Percentiles rank a stretch among this genome's conserved stretches.
Conservation (phyloP, 1,139 yeast species). For the Geotrichum citri-aurantii region DNA sequence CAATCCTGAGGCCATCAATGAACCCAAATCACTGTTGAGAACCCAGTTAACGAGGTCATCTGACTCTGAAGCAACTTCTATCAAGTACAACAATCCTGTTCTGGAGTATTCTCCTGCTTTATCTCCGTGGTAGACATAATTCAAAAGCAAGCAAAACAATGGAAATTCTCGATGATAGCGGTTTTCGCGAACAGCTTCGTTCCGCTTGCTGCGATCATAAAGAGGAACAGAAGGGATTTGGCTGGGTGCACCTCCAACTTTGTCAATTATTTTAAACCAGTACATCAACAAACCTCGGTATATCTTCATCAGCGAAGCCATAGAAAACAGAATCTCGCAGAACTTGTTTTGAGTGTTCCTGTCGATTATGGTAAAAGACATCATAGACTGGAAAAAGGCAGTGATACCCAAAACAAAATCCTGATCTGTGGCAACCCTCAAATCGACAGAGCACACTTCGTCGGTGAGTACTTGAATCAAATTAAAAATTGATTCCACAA, state of each 20-base stretch:
- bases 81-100: conserved; percentile 30
- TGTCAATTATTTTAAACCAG: conserved; percentile 23
- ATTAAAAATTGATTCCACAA: conserved; percentile 18
- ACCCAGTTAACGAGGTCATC: conserved; percentile 29
- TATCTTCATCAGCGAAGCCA: conserved; percentile 24
- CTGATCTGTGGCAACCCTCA: conserved; percentile 17
- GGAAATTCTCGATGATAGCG: conserved; percentile 22
- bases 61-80: conserved; percentile 26
- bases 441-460: conserved; percentile 18
- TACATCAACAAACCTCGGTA: conserved; percentile 18
- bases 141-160: conserved; percentile 28
- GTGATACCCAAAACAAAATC: conserved; percentile 21
- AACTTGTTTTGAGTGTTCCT: conserved; percentile 20
- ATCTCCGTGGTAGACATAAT: conserved; percentile 29
- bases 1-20: conserved; percentile 32
- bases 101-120: conserved; percentile 31
- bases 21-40: conserved; percentile 29
- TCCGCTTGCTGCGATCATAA: background rate
- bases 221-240: background rate
- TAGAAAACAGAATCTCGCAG: conserved; percentile 21
- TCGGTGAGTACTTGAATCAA: conserved; percentile 22
- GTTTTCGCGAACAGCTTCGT: background rate
- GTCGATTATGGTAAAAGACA: conserved; percentile 15
- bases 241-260: conserved; percentile 15
- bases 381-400: conserved; percentile 22